Evolutionary conservation across 164 flowering plant species (phyloP).

Genomic region (Chimonanthus salicifolius): DNA sequence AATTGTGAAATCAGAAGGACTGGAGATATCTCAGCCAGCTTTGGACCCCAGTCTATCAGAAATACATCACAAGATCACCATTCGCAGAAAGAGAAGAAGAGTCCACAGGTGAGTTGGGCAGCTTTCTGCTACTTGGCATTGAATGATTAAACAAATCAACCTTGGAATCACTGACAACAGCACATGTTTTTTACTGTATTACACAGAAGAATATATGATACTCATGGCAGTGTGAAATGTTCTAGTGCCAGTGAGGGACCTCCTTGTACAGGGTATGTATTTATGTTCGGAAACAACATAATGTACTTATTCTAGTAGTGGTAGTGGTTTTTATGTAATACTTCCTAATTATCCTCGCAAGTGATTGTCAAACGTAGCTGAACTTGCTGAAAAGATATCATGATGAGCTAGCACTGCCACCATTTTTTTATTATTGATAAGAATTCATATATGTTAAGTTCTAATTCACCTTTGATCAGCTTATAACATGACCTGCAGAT

Average conservation of each 20-base stretch:
- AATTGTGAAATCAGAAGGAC: conserved; percentile 70
- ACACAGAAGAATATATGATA: conserved; percentile 74
- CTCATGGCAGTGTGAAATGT: conserved; percentile 68
- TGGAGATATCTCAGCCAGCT: conserved; percentile 97
- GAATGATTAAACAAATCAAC: background rate
- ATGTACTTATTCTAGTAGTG: too few species aligned
- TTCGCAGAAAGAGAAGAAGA: conserved; percentile 50
- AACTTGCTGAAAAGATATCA: too few species aligned
- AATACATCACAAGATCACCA: conserved; percentile 86
- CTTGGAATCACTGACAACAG: background rate
- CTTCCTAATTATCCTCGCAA: too few species aligned
- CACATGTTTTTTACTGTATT: conserved; percentile 2
- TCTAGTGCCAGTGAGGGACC: conserved; percentile 68
- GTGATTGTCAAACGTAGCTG: too few species aligned
- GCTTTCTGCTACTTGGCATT: background rate
- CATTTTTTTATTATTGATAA: too few species aligned
- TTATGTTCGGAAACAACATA: background rate
- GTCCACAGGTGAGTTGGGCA: conserved; percentile 58
- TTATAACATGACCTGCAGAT: background rate
- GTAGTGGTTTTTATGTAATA: too few species aligned
- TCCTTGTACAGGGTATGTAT: conserved; percentile 83
- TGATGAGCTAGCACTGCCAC: too few species aligned
- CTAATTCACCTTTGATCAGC: background rate
- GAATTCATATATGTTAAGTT: too few species aligned
- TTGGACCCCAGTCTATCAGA: conserved; percentile 76